Base-by-base conservation (phyloP, 2,329 filamentous ascomycete species). In the Aspergillus pseudotamarii region DNA sequence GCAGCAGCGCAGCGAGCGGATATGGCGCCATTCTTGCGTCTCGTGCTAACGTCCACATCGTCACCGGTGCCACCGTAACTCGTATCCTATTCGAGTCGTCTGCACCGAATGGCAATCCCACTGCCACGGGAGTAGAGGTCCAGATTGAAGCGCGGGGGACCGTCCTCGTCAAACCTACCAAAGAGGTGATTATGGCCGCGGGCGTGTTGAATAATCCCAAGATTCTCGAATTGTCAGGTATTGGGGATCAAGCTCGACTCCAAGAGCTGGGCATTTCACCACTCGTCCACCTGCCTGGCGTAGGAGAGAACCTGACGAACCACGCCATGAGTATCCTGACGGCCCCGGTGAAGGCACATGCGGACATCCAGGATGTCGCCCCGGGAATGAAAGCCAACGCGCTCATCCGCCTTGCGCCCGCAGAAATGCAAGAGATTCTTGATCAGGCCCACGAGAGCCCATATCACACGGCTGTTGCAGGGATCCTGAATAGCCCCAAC, bases 111-210 rank as follows among this genome's bases (percentile, higher is more conserved):
- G 12, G 30, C 14, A 41, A 19, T 34, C 34, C 19, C 16, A 26
- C n/a, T 34, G 68, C 67, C 10, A 71, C 62, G 6, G 72, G 67
- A 9, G 65, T 73, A 16, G 58, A 70, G 46, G 46, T 68, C 21
- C 57, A 54, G 54, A 59, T 62, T 46, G 41, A 71, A 69, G 69
- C 6, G 63, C 71, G 12, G 71, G 74, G 4, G 71, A 41, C 38
- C 16, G 78, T 59, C 67, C 70, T 14, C 0, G 73, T 80, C 14
- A 78, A 64, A 4, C 77, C 70, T 66, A 74, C 70, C 34, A 73
- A 75, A 58, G 88, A 90, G 69, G 82, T 90, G 5, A 82, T 91
- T 46, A 73, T 91, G 3, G 84, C 84, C 2, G 86, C 85, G 1
- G 88, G 88, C 0, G 83, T 81, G 30, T 76, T 85, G 48, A 83